phyloP scores from a whole-genome alignment of 192 early-diverging fungal species.

The Gaertneriomyces semiglobifer region DNA sequence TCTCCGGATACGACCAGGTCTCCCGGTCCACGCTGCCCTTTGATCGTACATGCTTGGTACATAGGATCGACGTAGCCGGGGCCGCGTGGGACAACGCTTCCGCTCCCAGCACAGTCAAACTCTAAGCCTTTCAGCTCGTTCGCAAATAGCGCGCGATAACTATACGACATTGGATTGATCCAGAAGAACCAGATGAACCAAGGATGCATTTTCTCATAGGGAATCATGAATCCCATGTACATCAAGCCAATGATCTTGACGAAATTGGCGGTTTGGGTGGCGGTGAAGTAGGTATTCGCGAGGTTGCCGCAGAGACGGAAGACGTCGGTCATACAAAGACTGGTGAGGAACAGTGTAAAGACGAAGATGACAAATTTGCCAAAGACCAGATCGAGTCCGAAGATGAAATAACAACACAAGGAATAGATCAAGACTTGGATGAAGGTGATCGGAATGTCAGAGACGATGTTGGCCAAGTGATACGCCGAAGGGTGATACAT shows the following conservation, averaged over 20 bases:
- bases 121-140: constrained; percentile 56
- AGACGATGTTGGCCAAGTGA: constrained; percentile 51
- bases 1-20: too few relatives aligned
- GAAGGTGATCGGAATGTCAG: constrained; percentile 49
- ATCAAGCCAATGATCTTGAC: constrained; percentile 45
- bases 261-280: constrained; percentile 50
- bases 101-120: too few relatives aligned
- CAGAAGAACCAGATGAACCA: constrained; percentile 56
- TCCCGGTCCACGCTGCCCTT: too few relatives aligned
- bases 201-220: constrained; percentile 55
- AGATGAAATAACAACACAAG: constrained; percentile 60
- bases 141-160: constrained; percentile 55
- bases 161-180: constrained; percentile 63
- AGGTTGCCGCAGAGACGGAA: constrained; percentile 58
- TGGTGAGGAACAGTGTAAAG: constrained; percentile 50
- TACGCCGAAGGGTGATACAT: constrained; percentile 64
- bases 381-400: constrained; percentile 45
- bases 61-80: too few relatives aligned
- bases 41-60: too few relatives aligned
- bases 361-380: constrained; percentile 58
- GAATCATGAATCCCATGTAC: constrained; percentile 64
- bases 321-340: constrained; percentile 54
- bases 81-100: too few relatives aligned
- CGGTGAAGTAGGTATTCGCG: constrained; percentile 30
- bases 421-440: constrained; percentile 57